Evolutionary conservation across 2,329 filamentous ascomycete species (phyloP).

Genomic region (Fusarium subtropicale): DNA sequence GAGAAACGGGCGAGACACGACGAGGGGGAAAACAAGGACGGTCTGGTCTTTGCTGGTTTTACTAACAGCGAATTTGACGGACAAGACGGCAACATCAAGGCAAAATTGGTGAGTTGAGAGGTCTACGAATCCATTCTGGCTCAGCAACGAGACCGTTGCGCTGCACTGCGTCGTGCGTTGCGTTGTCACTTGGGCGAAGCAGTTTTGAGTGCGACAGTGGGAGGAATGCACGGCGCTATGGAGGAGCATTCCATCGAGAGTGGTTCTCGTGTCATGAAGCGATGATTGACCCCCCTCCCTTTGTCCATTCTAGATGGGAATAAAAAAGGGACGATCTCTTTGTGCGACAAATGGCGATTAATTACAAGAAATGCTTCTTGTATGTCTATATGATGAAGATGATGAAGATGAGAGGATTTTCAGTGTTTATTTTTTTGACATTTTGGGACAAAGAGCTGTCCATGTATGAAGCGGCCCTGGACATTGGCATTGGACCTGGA

Average conservation of each 20-base stretch:
- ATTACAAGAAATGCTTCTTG: background rate
- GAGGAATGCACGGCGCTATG: constrained; percentile 48
- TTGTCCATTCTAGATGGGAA: constrained; percentile 26
- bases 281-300: constrained; percentile 30
- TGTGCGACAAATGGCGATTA: constrained; percentile 19
- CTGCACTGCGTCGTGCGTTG: background rate
- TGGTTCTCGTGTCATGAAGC: constrained; percentile 32
- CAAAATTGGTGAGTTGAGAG: constrained; percentile 20
- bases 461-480: background rate
- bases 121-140: constrained; percentile 41
- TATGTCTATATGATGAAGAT: background rate
- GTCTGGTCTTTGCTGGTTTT: constrained; percentile 17
- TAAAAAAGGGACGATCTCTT: constrained; percentile 26
- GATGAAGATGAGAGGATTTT: background rate
- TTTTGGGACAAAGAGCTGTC: constrained; percentile 10
- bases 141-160: constrained; percentile 44
- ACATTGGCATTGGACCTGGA: background rate
- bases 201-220: constrained; percentile 34
- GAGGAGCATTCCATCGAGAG: constrained; percentile 47
- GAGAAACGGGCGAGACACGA: constrained; percentile 45
- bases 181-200: constrained; percentile 29
- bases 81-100: constrained; percentile 5
- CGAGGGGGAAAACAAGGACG: constrained; percentile 23
- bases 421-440: background rate
- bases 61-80: constrained; percentile 6